These are phyloP conservation scores for Phytopythium delawarense DNA, from an alignment of 352 stramenopile genomes.

Conservation along the genomic window DNA sequence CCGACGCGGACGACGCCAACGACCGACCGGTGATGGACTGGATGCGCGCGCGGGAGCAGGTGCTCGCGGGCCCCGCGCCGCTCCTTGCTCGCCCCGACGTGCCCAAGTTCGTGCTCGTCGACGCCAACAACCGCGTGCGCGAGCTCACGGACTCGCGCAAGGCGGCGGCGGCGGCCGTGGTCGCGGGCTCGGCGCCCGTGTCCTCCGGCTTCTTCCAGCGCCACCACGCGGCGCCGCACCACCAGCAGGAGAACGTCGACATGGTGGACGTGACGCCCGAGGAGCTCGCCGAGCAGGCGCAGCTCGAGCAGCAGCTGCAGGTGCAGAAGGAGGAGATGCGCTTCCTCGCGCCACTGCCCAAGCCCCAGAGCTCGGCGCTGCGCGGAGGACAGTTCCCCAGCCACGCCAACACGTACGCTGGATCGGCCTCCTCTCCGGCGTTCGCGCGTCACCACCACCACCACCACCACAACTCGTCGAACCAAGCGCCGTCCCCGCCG, in stretches of 20 bases:
- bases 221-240: not conserved
- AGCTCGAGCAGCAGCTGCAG: slow-evolving; percentile 70
- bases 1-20: not conserved
- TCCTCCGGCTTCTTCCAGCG: slow-evolving; percentile 17
- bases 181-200: slow-evolving; percentile 3
- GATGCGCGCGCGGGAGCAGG: slow-evolving; percentile 47
- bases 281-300: slow-evolving; percentile 55
- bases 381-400: slow-evolving; percentile 19
- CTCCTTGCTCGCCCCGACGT: slow-evolving; percentile 13
- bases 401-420: slow-evolving; percentile 65
- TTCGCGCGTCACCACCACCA: slow-evolving; percentile 7
- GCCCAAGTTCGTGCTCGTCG: slow-evolving; percentile 66
- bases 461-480: slow-evolving; percentile 15
- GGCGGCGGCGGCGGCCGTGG: slow-evolving; percentile 10
- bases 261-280: slow-evolving; percentile 37
- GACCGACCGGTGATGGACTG: slow-evolving; percentile 37
- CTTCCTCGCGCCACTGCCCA: slow-evolving; percentile 42
- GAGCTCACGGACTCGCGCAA: slow-evolving; percentile 53
- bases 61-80: slow-evolving; percentile 26
- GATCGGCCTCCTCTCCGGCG: slow-evolving; percentile 33
- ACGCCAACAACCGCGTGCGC: slow-evolving; percentile 68
- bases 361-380: slow-evolving; percentile 19
- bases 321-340: slow-evolving; percentile 80
- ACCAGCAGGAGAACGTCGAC: slow-evolving; percentile 13
- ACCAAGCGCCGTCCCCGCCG: slow-evolving; percentile 48